These are phyloP conservation scores for Amylocarpus encephaloides DNA, from an alignment of 2,329 filamentous ascomycete genomes.

Conservation along the genomic window DNA sequence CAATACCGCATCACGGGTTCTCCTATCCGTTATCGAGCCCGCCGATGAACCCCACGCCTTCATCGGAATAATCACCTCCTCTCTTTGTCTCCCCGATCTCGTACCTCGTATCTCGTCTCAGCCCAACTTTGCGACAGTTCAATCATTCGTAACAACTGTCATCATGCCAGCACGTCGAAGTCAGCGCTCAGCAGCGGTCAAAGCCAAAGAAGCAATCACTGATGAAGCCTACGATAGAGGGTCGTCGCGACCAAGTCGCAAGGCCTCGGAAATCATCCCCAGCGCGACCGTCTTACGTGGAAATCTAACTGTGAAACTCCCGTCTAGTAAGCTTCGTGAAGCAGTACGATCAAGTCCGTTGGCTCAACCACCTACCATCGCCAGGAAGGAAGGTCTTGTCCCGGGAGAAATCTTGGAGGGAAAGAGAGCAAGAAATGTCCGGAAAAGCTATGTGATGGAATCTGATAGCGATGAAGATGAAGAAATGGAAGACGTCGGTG, in stretches of 20 bases:
- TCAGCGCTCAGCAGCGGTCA: conserved; percentile 26
- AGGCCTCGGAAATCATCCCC: conserved; percentile 20
- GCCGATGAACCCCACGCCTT: too few species aligned
- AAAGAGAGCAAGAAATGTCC: conserved; percentile 28
- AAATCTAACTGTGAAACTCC: conserved; percentile 32
- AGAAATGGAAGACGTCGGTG: conserved; percentile 23
- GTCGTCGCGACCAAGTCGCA: conserved; percentile 26
- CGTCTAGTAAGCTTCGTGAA: conserved; percentile 30
- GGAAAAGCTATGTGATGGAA: conserved; percentile 39
- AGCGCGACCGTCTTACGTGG: conserved; percentile 30
- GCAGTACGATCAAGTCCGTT: conserved; percentile 25
- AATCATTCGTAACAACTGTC: background rate
- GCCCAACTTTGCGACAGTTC: background rate
- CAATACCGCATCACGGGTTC: conserved; percentile 1
- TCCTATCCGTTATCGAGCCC: background rate
- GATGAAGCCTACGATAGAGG: conserved; percentile 21
- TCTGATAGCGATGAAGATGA: conserved; percentile 36
- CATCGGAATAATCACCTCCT: background rate
- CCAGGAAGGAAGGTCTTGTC: conserved; percentile 23
- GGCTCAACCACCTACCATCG: conserved; percentile 14
- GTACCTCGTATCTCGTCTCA: background rate
- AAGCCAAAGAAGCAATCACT: conserved; percentile 27
- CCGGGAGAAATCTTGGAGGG: conserved; percentile 30
- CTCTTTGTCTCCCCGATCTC: background rate
- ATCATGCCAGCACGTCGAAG: conserved; percentile 28